Evolutionary conservation across 257 asterid species (phyloP).

Genomic region (Przewalskia tangutica): DNA sequence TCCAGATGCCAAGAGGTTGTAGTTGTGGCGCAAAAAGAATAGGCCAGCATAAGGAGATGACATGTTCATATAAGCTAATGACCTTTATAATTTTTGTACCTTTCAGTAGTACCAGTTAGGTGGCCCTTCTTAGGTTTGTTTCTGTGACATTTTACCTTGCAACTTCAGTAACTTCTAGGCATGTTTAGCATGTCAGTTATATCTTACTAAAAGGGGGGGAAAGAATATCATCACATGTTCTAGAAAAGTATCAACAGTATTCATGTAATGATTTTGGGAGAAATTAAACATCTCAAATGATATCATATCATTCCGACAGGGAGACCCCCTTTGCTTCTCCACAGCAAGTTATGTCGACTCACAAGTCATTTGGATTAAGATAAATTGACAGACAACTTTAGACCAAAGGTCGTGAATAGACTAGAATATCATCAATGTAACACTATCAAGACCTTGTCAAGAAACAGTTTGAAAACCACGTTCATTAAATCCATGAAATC

Average conservation of each 20-base stretch:
- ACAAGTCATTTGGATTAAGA: background rate
- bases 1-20: background rate
- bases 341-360: background rate
- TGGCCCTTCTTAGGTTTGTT: background rate
- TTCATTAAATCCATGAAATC: background rate
- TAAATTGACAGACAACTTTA: background rate
- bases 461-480: background rate
- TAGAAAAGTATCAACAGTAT: background rate
- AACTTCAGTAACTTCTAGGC: background rate
- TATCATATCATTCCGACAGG: background rate
- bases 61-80: background rate
- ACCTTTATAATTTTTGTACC: background rate
- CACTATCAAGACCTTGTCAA: background rate
- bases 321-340: background rate
- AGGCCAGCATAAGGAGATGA: background rate
- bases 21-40: background rate
- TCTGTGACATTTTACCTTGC: background rate
- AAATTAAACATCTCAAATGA: slow-evolving; percentile 1
- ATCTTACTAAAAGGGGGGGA: background rate
- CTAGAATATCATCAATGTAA: background rate
- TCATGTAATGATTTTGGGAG: background rate
- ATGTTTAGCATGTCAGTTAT: background rate
- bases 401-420: background rate
- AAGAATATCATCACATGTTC: background rate
- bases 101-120: background rate